phyloP scores from a whole-genome alignment of 495 filamentous ascomycete genomes.

The Hyphodiscus hymeniophilus region DNA sequence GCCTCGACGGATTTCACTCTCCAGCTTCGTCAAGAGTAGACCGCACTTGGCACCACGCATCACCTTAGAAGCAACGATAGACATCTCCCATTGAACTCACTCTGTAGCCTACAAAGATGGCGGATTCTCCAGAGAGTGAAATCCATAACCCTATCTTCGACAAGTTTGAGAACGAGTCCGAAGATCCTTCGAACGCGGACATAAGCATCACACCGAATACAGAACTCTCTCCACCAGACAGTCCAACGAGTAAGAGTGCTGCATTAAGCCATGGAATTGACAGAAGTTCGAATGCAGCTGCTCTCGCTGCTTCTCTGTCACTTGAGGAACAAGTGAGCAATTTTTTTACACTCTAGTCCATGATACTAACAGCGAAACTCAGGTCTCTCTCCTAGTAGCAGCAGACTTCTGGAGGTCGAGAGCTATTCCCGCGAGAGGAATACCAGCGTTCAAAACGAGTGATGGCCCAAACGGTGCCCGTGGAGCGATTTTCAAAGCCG shows the following conservation, averaged over 20 bases:
- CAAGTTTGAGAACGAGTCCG: constrained; percentile 19
- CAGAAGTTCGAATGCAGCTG: constrained; percentile 27
- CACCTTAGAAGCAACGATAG: too few relatives aligned
- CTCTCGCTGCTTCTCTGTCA: constrained; percentile 31
- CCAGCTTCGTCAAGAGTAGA: not conserved
- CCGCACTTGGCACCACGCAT: not conserved
- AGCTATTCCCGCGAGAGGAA: constrained; percentile 55
- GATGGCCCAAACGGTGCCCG: constrained; percentile 77
- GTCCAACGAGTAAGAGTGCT: constrained; percentile 29
- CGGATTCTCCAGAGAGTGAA: constrained; percentile 16
- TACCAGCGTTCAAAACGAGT: constrained; percentile 64
- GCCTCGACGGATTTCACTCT: too few relatives aligned
- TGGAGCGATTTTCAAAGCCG: constrained; percentile 57
- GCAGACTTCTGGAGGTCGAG: constrained; percentile 76
- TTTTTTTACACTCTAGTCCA: not conserved
- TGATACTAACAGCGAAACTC: constrained; percentile 19
- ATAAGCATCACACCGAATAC: constrained; percentile 39
- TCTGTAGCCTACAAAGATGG: not conserved
- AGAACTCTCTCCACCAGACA: constrained; percentile 42
- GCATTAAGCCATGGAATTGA: not conserved
- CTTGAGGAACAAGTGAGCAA: constrained; percentile 44
- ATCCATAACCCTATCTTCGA: constrained; percentile 14
- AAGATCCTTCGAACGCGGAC: constrained; percentile 25
- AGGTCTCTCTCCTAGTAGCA: constrained; percentile 54
- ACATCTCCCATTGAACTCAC: too few relatives aligned